Percentiles rank a stretch among this genome's conserved stretches.
These are phyloP conservation scores for Tuber magnatum DNA, from an alignment of 495 filamentous ascomycete species.

Conservation along the genomic window DNA sequence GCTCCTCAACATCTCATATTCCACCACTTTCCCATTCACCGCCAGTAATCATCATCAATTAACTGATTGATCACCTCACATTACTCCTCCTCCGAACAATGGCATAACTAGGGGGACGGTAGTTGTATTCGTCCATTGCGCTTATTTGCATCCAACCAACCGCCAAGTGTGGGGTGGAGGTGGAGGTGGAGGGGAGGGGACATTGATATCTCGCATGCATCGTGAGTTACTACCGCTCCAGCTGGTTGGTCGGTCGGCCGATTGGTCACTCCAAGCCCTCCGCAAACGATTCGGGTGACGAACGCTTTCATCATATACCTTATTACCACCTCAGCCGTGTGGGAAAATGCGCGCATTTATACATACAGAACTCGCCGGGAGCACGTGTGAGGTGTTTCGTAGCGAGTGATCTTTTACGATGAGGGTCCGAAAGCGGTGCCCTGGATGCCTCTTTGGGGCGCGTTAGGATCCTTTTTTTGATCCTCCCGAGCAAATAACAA, in stretches of 20 bases:
- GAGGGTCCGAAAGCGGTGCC: too few species aligned
- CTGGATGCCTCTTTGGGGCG: too few species aligned
- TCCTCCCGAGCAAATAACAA: too few species aligned
- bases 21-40: not conserved
- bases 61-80: slow-evolving; percentile 2
- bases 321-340: too few species aligned
- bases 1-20: not conserved
- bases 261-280: not conserved
- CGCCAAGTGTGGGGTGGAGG: not conserved
- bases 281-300: not conserved
- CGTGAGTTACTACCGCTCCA: not conserved
- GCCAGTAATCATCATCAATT: not conserved
- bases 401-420: not conserved
- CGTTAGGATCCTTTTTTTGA: too few species aligned
- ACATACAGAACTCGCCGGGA: too few species aligned
- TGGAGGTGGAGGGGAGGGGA: not conserved
- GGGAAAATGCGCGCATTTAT: not conserved
- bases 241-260: not conserved
- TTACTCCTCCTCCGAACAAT: too few species aligned
- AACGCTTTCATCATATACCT: not conserved
- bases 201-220: slow-evolving; percentile 1
- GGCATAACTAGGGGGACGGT: too few species aligned
- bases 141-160: not conserved
- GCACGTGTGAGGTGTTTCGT: too few species aligned
- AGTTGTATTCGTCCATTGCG: not conserved